Percentiles rank a stretch among this genome's conserved stretches.
These are phyloP conservation scores for Pezicula radicicola DNA, from an alignment of 2,329 filamentous ascomycete genomes.

Conservation along the genomic window DNA sequence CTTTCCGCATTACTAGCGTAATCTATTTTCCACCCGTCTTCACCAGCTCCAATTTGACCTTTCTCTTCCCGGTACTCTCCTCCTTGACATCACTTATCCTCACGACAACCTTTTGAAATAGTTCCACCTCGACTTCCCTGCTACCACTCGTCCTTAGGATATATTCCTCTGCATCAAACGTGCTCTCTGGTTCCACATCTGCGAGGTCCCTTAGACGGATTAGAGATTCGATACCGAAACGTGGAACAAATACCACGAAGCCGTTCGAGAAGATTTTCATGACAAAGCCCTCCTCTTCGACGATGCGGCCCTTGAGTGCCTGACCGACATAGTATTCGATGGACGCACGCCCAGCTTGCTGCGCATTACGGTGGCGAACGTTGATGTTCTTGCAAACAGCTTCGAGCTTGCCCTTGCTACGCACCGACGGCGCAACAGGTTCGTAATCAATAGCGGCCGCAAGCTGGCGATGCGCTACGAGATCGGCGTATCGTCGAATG, in stretches of 20 bases:
- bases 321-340: slow-evolving; percentile 99
- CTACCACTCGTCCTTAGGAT: slow-evolving; percentile 60
- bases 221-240: slow-evolving; percentile 92
- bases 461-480: slow-evolving; percentile 90
- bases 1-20: not conserved
- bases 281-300: slow-evolving; percentile 88
- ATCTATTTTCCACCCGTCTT: slow-evolving; percentile 15
- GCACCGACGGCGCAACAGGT: slow-evolving; percentile 74
- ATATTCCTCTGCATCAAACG: slow-evolving; percentile 85
- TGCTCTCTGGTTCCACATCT: slow-evolving; percentile 72
- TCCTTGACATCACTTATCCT: slow-evolving; percentile 91
- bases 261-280: slow-evolving; percentile 98
- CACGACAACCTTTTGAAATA: slow-evolving; percentile 91
- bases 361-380: slow-evolving; percentile 92
- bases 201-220: slow-evolving; percentile 84
- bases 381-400: slow-evolving; percentile 99
- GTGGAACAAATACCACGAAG: slow-evolving; percentile 91
- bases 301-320: slow-evolving; percentile 74
- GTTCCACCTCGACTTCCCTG: slow-evolving; percentile 61
- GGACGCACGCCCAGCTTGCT: slow-evolving; percentile 88
- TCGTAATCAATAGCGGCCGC: slow-evolving; percentile 95
- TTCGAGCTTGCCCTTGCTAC: slow-evolving; percentile 81
- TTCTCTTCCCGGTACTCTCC: slow-evolving; percentile 92
- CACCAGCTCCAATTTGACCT: slow-evolving; percentile 73
- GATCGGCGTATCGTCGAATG: slow-evolving; percentile 95